Base-by-base conservation (phyloP, 2,329 filamentous ascomycete species). In the Aspergillus sp. region DNA sequence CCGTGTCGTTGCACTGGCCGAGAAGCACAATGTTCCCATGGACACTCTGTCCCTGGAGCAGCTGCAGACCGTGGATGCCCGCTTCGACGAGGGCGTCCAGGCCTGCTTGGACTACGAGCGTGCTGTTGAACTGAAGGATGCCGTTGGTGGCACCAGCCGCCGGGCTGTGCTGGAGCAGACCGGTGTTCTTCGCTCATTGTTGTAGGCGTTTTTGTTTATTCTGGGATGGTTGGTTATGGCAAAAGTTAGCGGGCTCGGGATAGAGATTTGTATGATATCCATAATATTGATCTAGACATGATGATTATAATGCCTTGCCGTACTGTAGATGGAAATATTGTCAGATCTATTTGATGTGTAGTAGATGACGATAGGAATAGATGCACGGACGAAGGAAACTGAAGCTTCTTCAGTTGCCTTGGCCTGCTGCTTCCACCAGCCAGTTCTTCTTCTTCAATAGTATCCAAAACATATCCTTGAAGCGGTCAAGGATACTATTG, bases 81-180 rank as follows among this genome's bases (percentile, higher is more conserved):
- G 90, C 54, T 91, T 96, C 65, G 87, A 85, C 30, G 82, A 87
- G 60, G 91, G 95, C 72, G 85, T 96, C 43, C 76, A 84, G 50
- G 80, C 85, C 51, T 85, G 86, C 25, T 90, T 97, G 72, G 85
- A 96, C 77, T 96, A 95, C 71, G 89, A 96, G 78, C 85, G 85
- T 65, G 91, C 89, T 62, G 91, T 96, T 6, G 92, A 97, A 82
- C 84, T 89, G 80, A 87, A 89, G 71, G 85, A 87, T 45, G 88
- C 91, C 2, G 87, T 87, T 67, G 92, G 92, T 23, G 91, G 91
- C 28, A 95, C 91, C 23, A 92, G 90, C 79, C 87, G 85, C 78
- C 84, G 83, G 12, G 84, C 85, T 23, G 88, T 92, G 32, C 68
- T 88, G 32, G 82, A 85, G 70, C 91, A 92, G 79, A 91, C 91